Conservation (phyloP, 1,284 basidiomycete genomes). For the Ceratorhiza oryzae-sativae region DNA sequence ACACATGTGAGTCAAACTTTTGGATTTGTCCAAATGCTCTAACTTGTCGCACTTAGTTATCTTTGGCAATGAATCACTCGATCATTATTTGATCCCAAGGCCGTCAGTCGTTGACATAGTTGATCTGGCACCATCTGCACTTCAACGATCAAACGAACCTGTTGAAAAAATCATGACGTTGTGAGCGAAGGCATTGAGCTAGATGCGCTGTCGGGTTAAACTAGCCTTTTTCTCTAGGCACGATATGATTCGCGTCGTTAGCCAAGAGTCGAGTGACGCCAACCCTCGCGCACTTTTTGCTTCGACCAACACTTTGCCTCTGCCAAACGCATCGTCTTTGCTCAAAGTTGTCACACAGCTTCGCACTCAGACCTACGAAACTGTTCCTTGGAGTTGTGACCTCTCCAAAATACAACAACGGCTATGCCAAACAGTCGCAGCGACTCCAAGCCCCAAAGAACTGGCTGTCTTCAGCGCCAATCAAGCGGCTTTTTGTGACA, state of each 20-base stretch:
- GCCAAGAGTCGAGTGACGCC: background rate
- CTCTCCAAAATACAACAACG: background rate
- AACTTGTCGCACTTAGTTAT: background rate
- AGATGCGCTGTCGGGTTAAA: too few relatives aligned
- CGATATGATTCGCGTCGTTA: conserved; percentile 18
- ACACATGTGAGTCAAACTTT: conserved; percentile 3
- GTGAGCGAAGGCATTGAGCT: background rate
- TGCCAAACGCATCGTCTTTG: background rate
- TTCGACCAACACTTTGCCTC: conserved; percentile 10
- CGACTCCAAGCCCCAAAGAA: conserved; percentile 11
- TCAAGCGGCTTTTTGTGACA: background rate
- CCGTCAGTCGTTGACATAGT: conserved; percentile 17
- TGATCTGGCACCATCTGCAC: conserved; percentile 22
- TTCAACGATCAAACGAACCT: conserved; percentile 20
- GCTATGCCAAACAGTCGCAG: background rate
- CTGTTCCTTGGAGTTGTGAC: conserved; percentile 13
- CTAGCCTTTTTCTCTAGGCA: background rate
- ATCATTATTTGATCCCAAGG: background rate
- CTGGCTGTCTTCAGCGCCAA: background rate
- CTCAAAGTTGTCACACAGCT: conserved; percentile 16
- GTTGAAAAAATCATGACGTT: conserved; percentile 22
- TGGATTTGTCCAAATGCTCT: too few relatives aligned
- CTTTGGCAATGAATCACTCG: conserved; percentile 6
- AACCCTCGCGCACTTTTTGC: conserved; percentile 18
- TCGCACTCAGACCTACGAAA: conserved; percentile 1